Evolutionary conservation across 2,329 filamentous ascomycete species (phyloP).

Genomic region (Colletotrichum trifolii): DNA sequence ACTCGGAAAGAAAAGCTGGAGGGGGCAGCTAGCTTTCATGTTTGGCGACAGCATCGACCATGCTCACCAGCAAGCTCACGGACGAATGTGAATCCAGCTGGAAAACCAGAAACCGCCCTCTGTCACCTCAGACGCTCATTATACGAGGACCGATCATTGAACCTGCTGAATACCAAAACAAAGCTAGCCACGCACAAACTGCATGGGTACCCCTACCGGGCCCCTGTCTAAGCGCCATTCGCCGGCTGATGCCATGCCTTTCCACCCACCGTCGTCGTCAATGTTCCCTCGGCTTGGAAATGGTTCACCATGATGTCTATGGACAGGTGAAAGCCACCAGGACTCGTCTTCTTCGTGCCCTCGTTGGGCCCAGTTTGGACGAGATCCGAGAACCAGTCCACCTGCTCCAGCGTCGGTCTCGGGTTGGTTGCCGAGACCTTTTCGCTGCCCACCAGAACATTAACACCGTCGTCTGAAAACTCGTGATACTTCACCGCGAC

Average conservation of each 20-base stretch:
- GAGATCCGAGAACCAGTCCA: constrained; percentile 54
- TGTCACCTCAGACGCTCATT: not conserved
- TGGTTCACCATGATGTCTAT: constrained; percentile 52
- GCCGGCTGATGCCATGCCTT: constrained; percentile 50
- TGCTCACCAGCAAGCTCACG: too few relatives aligned
- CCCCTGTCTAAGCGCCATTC: constrained; percentile 43
- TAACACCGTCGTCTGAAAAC: constrained; percentile 49
- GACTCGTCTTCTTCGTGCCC: constrained; percentile 51
- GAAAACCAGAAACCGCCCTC: too few relatives aligned
- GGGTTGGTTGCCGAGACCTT: constrained; percentile 43
- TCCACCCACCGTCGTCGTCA: constrained; percentile 51
- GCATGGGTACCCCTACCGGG: not conserved
- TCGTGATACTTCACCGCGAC: constrained; percentile 49
- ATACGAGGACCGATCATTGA: not conserved
- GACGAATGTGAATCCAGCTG: too few relatives aligned
- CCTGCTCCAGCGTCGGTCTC: constrained; percentile 40
- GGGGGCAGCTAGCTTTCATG: too few relatives aligned
- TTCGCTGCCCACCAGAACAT: constrained; percentile 49
- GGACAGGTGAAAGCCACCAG: constrained; percentile 50
- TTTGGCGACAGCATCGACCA: too few relatives aligned
- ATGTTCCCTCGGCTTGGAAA: constrained; percentile 53
- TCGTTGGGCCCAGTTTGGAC: constrained; percentile 43
- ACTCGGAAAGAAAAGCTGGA: not conserved
- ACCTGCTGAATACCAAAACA: not conserved
- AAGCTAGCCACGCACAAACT: not conserved